Evolutionary conservation across 106 monocot genomes (phyloP).

Genomic region (Amphibolis antarctica): DNA sequence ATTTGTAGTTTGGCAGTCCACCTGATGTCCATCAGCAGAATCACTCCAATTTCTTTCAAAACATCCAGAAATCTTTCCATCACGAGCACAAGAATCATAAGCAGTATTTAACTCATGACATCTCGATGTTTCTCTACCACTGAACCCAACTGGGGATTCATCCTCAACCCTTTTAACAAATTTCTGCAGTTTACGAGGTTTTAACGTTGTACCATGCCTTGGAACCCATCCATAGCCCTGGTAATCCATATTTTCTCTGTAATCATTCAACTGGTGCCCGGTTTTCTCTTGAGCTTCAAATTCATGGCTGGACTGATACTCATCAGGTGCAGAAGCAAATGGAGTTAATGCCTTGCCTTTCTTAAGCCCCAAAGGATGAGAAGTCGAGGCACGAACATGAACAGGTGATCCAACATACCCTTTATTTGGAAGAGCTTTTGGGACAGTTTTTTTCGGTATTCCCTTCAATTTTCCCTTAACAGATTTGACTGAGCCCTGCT

Average conservation of each 20-base stretch:
- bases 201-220: constrained; percentile 10
- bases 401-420: constrained; percentile 7
- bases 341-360: neutral
- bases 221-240: constrained; percentile 7
- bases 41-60: constrained; percentile 16
- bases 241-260: constrained; percentile 15
- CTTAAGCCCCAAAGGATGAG: constrained; percentile 11
- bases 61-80: constrained; percentile 26
- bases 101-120: constrained; percentile 13
- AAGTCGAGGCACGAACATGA: neutral
- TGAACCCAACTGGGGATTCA: neutral
- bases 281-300: constrained; percentile 1
- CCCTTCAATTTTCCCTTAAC: constrained; percentile 45
- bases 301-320: constrained; percentile 15
- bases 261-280: constrained; percentile 2
- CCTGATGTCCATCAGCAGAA: constrained; percentile 2
- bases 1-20: constrained; percentile 8
- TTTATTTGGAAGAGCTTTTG: constrained; percentile 24
- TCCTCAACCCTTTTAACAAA: constrained; percentile 8
- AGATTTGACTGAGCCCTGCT: constrained; percentile 10
- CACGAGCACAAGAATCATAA: constrained; percentile 20
- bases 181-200: constrained; percentile 31
- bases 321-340: neutral
- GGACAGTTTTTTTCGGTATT: constrained; percentile 20
- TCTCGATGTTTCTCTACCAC: constrained; percentile 11